Conservation (phyloP, 331 rosid species). For the Rosa hybrid region DNA sequence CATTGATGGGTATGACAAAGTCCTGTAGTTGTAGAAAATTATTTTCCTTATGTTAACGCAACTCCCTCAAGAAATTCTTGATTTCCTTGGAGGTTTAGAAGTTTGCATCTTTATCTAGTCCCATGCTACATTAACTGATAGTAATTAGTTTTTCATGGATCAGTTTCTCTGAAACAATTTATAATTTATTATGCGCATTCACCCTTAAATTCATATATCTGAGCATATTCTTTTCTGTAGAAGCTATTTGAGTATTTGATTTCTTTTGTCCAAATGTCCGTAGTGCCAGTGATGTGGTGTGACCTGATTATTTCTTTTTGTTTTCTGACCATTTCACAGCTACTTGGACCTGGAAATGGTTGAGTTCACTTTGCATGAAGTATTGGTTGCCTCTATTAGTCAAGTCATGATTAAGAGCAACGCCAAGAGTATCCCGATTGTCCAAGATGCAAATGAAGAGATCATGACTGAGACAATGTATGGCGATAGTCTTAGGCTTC, state of each 20-base stretch:
- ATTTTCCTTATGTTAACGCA: not conserved
- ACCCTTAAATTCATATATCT: not conserved
- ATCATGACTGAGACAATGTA: conserved; percentile 58
- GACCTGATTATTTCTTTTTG: conserved; percentile 1
- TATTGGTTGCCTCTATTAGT: conserved; percentile 68
- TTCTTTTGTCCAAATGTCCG: not conserved
- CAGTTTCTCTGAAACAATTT: not conserved
- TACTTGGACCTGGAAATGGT: conserved; percentile 90
- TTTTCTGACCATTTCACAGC: conserved; percentile 39
- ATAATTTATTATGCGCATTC: not conserved
- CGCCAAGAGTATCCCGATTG: conserved; percentile 54
- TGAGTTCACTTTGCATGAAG: conserved; percentile 74
- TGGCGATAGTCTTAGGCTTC: conserved; percentile 88
- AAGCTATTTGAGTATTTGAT: not conserved
- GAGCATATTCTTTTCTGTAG: not conserved
- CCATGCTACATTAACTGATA: not conserved
- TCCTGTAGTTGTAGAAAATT: not conserved
- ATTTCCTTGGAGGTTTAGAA: not conserved
- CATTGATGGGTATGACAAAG: conserved; percentile 73
- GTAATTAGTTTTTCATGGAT: not conserved
- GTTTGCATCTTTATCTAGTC: not conserved
- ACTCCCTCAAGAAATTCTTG: not conserved
- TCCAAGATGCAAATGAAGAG: conserved; percentile 60
- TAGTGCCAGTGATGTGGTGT: not conserved
- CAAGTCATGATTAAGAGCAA: conserved; percentile 74